These are phyloP conservation scores for Coix lacrymajobi DNA, from an alignment of 176 grass and related monocot species.

Conservation along the genomic window DNA sequence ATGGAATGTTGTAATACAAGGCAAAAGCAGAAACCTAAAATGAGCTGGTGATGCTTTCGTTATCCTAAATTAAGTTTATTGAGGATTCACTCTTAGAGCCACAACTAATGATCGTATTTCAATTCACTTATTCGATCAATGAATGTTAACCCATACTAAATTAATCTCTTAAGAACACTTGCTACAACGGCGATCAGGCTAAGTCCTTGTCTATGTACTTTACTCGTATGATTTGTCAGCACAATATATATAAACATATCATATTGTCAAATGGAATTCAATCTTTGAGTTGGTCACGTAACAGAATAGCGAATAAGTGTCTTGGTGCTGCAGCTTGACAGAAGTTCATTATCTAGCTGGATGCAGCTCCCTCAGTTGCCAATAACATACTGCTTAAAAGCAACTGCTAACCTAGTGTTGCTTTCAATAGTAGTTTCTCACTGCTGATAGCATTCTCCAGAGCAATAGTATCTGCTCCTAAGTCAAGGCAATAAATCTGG, in stretches of 20 bases:
- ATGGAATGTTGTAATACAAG: background rate
- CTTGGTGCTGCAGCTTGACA: background rate
- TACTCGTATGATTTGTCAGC: background rate
- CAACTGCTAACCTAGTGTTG: background rate
- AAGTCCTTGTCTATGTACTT: background rate
- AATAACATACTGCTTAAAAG: background rate
- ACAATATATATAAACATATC: background rate
- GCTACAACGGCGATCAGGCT: background rate
- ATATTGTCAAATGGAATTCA: background rate
- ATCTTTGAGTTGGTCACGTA: background rate
- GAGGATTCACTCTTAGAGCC: background rate
- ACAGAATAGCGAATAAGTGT: background rate
- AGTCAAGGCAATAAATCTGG: background rate
- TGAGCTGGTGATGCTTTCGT: background rate
- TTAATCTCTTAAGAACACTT: background rate
- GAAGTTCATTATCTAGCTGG: background rate
- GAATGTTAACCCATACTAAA: background rate
- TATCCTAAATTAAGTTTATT: background rate
- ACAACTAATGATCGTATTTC: background rate
- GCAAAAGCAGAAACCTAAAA: background rate
- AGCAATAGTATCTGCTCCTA: background rate
- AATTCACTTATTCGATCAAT: background rate
- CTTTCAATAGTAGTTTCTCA: background rate
- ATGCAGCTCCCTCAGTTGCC: background rate
- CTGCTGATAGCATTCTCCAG: background rate